A percentile compares a stretch with the other conserved stretches of the same genome.
phyloP scores from a whole-genome alignment of 75 land plant species.

The Sequoiadendron giganteum region DNA sequence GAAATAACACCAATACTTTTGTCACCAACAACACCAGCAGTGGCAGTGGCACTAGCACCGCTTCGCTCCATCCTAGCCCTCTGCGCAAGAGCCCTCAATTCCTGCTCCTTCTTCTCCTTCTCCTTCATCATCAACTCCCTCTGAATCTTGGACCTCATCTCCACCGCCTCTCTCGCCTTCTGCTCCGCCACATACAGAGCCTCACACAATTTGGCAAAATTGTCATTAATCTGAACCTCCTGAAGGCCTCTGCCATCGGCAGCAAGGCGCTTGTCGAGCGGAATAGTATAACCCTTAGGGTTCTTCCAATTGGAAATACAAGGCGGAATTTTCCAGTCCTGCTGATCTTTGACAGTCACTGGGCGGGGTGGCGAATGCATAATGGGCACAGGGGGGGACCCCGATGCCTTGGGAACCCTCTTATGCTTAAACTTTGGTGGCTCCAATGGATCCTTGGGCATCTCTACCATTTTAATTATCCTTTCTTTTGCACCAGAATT shows the following conservation, averaged over 20 bases:
- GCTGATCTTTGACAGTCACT: conserved; percentile 95
- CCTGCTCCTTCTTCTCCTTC: conserved; percentile 94
- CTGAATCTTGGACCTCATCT: conserved; percentile 93
- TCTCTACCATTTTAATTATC: conserved; percentile 90
- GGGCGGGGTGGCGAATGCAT: conserved; percentile 97
- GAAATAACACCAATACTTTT: conserved; percentile 7
- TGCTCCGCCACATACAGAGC: conserved; percentile 94
- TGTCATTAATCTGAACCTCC: conserved; percentile 95
- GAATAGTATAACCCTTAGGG: conserved; percentile 96
- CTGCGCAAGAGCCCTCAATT: conserved; percentile 74
- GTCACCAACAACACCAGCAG: conserved; percentile 35
- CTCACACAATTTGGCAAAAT: conserved; percentile 92
- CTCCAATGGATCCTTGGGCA: conserved; percentile 94
- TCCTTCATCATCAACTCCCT: conserved; percentile 85
- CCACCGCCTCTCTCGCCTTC: conserved; percentile 97
- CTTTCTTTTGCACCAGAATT: conserved; percentile 97
- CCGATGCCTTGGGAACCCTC: conserved; percentile 89
- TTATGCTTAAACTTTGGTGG: conserved; percentile 99
- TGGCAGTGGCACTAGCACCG: conserved; percentile 47
- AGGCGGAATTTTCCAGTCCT: conserved; percentile 99
- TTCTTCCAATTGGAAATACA: conserved; percentile 99
- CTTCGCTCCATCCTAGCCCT: conserved; percentile 89
- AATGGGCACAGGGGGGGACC: conserved; percentile 93
- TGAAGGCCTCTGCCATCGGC: conserved; percentile 98
- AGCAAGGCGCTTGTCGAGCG: conserved; percentile 88